Conservation (phyloP, 2,329 filamentous ascomycete genomes). For the Coniochaeta prunicola region DNA sequence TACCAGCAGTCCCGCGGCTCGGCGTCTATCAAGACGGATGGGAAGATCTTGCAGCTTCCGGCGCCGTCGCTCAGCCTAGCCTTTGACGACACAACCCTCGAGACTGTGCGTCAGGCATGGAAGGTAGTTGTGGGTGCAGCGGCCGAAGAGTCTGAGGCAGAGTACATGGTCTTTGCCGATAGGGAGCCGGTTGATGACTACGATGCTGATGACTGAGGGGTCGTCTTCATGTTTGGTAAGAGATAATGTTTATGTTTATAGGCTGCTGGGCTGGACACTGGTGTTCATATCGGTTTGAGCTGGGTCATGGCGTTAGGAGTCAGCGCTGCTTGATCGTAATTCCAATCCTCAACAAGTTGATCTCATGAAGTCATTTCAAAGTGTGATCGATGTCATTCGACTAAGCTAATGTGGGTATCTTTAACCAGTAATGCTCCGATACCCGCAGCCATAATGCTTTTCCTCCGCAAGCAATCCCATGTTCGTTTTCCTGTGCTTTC, state of each 20-base stretch:
- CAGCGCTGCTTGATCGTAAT: not conserved
- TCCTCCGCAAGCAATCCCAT: not conserved
- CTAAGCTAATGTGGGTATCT: not conserved
- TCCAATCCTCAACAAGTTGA: not conserved
- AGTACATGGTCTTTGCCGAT: constrained; percentile 76
- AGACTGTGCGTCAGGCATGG: constrained; percentile 66
- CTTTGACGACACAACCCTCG: constrained; percentile 65
- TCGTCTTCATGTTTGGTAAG: not conserved
- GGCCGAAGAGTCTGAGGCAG: constrained; percentile 30
- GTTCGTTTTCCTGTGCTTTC: too few relatives aligned
- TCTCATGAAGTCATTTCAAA: not conserved
- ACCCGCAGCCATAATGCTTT: not conserved
- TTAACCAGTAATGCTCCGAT: not conserved
- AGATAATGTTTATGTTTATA: not conserved
- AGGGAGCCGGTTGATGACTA: constrained; percentile 56
- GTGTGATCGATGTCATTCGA: not conserved
- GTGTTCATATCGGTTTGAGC: not conserved
- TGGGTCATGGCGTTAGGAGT: not conserved
- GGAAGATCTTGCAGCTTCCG: constrained; percentile 48
- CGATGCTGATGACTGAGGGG: constrained; percentile 23
- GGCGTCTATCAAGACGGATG: constrained; percentile 22
- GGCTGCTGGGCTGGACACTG: not conserved
- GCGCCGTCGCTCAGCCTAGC: constrained; percentile 56
- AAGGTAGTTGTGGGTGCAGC: constrained; percentile 48
- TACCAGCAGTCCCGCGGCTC: constrained; percentile 43